Evolutionary conservation across 2,329 filamentous ascomycete genomes (phyloP).

Genomic region (Trichoderma cornu-damae): DNA sequence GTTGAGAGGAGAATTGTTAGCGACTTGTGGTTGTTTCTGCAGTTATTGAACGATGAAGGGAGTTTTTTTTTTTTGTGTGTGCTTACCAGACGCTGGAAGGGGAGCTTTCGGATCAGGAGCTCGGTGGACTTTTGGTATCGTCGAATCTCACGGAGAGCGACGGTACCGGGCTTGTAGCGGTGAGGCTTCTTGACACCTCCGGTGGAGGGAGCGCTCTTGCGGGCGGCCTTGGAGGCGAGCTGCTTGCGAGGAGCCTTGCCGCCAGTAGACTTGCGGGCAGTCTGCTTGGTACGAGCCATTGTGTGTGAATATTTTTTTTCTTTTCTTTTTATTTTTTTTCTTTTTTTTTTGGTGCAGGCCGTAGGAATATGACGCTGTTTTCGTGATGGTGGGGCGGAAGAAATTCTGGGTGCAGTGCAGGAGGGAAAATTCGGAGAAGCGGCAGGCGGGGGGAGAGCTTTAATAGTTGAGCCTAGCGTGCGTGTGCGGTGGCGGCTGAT

Average conservation of each 20-base stretch:
- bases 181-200: constrained; percentile 97
- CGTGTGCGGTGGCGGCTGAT: constrained; percentile 35
- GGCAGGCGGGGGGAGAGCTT: constrained; percentile 42
- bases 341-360: too few relatives aligned
- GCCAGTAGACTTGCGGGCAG: constrained; percentile 71
- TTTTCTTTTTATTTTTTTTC: too few relatives aligned
- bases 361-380: constrained; percentile 23
- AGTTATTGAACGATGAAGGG: neutral
- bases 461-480: constrained; percentile 36
- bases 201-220: constrained; percentile 96
- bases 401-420: constrained; percentile 39
- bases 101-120: constrained; percentile 92
- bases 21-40: too few relatives aligned
- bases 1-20: neutral
- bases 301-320: constrained; percentile 34
- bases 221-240: constrained; percentile 97
- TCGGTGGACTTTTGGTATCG: constrained; percentile 97
- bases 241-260: constrained; percentile 85
- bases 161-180: constrained; percentile 84
- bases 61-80: too few relatives aligned
- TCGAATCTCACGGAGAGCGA: constrained; percentile 97
- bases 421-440: constrained; percentile 35
- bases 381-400: constrained; percentile 27
- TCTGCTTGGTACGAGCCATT: constrained; percentile 64
- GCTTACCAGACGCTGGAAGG: constrained; percentile 86